Evolutionary conservation across 2,329 filamentous ascomycete species (phyloP).

Genomic region (Colletotrichum sp.): DNA sequence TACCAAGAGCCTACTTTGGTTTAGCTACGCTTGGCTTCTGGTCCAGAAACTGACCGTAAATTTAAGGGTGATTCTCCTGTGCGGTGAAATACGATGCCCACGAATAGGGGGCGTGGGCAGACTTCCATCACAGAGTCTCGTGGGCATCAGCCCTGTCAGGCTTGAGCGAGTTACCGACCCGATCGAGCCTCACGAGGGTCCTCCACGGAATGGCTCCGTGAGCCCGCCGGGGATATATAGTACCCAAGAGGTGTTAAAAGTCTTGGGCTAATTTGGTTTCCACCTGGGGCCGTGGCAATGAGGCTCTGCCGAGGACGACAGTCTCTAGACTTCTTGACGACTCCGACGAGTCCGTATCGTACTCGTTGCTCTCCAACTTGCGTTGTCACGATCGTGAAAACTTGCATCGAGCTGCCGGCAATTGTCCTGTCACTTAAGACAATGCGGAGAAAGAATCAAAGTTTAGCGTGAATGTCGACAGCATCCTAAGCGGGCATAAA

Average conservation of each 20-base stretch:
- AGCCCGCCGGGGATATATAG: not conserved
- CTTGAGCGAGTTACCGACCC: not conserved
- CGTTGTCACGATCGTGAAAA: not conserved
- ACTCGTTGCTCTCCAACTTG: not conserved
- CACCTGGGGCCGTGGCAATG: not conserved
- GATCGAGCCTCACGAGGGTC: not conserved
- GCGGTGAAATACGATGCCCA: not conserved
- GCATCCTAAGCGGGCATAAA: not conserved
- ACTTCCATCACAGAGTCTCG: not conserved
- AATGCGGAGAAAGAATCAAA: not conserved
- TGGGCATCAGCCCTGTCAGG: not conserved
- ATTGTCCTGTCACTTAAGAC: not conserved
- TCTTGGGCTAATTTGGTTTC: not conserved
- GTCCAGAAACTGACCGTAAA: not conserved
- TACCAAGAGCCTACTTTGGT: not conserved
- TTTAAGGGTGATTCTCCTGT: not conserved
- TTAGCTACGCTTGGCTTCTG: not conserved
- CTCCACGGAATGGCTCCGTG: not conserved
- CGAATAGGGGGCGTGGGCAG: not conserved
- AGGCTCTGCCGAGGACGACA: not conserved
- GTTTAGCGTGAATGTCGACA: not conserved
- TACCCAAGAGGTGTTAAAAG: not conserved
- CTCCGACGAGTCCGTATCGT: fast-evolving
- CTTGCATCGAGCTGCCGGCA: not conserved
- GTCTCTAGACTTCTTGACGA: not conserved